phyloP scores from a whole-genome alignment of 768 basidiomycete species.

The Suillus decipiens region DNA sequence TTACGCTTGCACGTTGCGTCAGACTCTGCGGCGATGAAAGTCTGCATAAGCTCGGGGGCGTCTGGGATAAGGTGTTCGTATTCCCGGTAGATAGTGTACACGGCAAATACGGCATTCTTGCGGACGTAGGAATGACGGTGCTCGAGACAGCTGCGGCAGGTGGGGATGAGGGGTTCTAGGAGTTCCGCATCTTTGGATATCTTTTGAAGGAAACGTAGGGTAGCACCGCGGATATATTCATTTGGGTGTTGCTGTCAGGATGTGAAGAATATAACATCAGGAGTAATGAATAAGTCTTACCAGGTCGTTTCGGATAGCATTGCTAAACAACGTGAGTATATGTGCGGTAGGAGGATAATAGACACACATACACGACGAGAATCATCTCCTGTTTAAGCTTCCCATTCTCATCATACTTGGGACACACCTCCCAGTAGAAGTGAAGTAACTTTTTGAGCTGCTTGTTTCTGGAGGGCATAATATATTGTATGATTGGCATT shows the following conservation, averaged over 20 bases:
- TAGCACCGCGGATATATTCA: neutral
- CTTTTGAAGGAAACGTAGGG: conserved; percentile 29
- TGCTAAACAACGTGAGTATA: conserved; percentile 47
- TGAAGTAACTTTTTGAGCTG: conserved; percentile 92
- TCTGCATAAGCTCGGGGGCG: conserved; percentile 1
- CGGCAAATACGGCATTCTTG: neutral
- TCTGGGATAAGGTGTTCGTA: neutral
- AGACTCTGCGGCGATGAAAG: neutral
- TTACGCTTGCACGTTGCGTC: neutral
- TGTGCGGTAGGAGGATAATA: conserved; percentile 14
- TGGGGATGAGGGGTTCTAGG: conserved; percentile 71
- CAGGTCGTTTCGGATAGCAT: conserved; percentile 40
- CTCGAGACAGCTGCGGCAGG: neutral
- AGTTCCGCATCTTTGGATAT: conserved; percentile 1
- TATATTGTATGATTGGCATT: conserved; percentile 1
- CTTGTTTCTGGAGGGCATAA: conserved; percentile 83
- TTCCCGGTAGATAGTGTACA: neutral
- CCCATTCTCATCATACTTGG: conserved; percentile 95
- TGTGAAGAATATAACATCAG: neutral
- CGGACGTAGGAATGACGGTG: neutral
- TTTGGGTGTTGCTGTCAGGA: neutral
- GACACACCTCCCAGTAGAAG: conserved; percentile 98
- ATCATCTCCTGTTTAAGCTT: conserved; percentile 99
- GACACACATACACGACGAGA: conserved; percentile 82
- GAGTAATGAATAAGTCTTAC: neutral